Evolutionary conservation across 2,329 filamentous ascomycete genomes (phyloP), one percentile per base, ranked within the genome.

Genomic region (Penicillium italicum): DNA sequence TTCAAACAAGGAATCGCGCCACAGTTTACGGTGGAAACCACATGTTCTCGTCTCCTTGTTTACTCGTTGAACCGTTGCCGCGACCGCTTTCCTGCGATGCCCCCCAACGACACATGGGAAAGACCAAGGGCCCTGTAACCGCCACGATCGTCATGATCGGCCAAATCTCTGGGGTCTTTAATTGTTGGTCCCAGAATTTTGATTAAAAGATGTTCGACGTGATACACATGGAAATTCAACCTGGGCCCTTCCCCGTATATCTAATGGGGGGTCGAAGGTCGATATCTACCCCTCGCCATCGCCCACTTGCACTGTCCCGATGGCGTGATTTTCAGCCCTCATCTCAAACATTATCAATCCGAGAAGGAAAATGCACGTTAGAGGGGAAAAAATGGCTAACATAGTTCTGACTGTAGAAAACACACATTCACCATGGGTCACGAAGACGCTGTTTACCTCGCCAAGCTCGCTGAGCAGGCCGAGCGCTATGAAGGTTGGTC

Each of bases 391-490:
- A 31, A 3, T 5, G 57, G 40, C 38, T 36, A 41, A 45, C 50
- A 26, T 44, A 50, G 44, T 54, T 55, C 56, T 37, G 59, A 59
- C 58, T 57, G 38, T 61, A 37, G 62, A 72, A 66, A 71, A 69
- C 59, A 52, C 59, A 57, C 69, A 76, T 79, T 76, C 83, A 92
- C 83, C 83, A 97, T 97, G 93, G 91, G 90, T 86, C 91, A 96
- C 85, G 93, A 97, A 86, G 92, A 97, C 83, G 93, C 92, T 74
- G 94, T 99, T 76, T 97, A 97, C 81, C 89, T 97, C 78, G 94
- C 94, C 82, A 97, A 97, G 91, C 90, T 99, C 79, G 94, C 94
- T 77, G 94, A 99, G 88, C 94, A 99, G 87, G 94, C 94, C 80
- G 94, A 99, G 88, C 93, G 94, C 78, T 99, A 99, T 82, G 94